Conservation (phyloP, 2,329 filamentous ascomycete genomes). For the Penicillium sclerotiorum region DNA sequence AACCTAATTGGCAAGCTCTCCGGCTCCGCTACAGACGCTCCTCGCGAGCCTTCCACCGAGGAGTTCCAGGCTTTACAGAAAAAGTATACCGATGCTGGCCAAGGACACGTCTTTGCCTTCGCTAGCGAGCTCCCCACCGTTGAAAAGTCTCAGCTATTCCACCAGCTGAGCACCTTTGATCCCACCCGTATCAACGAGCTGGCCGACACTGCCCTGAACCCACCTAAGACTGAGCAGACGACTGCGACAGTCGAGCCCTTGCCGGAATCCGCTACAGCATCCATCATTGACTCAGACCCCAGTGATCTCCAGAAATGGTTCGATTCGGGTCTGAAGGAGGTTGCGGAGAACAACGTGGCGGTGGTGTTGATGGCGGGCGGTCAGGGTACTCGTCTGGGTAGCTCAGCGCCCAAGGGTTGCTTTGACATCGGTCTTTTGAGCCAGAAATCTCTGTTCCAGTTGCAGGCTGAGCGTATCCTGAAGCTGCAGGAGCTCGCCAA, state of each 20-base stretch:
- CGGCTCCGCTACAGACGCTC: conserved; percentile 40
- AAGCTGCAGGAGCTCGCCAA: conserved; percentile 81
- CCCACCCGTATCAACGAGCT: conserved; percentile 86
- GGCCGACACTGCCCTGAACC: conserved; percentile 77
- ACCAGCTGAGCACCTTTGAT: conserved; percentile 80
- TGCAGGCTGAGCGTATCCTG: conserved; percentile 91
- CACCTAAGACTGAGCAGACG: conserved; percentile 60
- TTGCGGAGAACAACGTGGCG: conserved; percentile 70
- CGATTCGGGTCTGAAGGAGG: conserved; percentile 65
- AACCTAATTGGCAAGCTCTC: conserved; percentile 53
- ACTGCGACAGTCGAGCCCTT: conserved; percentile 75
- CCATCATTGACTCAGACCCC: conserved; percentile 83
- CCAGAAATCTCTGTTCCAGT: conserved; percentile 92
- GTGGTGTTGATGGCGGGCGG: conserved; percentile 97
- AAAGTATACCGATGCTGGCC: conserved; percentile 73
- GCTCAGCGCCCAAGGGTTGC: conserved; percentile 94
- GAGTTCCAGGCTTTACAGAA: conserved; percentile 69
- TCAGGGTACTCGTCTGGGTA: conserved; percentile 91
- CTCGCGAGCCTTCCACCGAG: conserved; percentile 60
- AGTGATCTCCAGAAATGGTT: conserved; percentile 85
- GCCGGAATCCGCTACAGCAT: conserved; percentile 81
- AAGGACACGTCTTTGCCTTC: conserved; percentile 84
- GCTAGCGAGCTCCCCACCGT: conserved; percentile 74
- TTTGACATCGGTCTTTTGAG: conserved; percentile 95
- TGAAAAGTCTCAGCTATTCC: conserved; percentile 77